Conservation (phyloP, 768 basidiomycete species). For the Trametes cingulata region DNA sequence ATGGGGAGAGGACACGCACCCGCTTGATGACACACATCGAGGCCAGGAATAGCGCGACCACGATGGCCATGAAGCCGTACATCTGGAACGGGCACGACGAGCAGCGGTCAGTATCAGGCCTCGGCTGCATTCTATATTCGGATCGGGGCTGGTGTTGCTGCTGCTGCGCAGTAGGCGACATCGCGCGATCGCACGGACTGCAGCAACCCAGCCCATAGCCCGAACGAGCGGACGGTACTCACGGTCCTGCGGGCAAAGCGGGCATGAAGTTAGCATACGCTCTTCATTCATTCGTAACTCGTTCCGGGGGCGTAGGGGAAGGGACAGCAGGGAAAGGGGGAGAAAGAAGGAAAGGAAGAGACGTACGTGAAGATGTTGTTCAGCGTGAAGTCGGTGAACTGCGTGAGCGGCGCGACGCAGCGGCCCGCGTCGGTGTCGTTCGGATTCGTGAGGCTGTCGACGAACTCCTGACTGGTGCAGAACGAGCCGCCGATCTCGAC, state of each 20-base stretch:
- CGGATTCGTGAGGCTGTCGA: conserved; percentile 39
- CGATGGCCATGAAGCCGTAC: conserved; percentile 84
- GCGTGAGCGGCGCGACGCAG: conserved; percentile 73
- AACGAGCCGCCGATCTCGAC: conserved; percentile 55
- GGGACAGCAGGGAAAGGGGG: too few relatives aligned
- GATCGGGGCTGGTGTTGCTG: not conserved
- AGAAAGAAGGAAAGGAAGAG: too few relatives aligned
- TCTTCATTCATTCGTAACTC: too few relatives aligned
- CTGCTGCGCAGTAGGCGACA: not conserved
- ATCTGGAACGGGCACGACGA: conserved; percentile 38
- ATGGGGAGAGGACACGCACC: conserved; percentile 43
- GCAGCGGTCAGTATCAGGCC: conserved; percentile 12
- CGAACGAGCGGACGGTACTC: conserved; percentile 2
- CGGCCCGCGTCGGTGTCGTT: conserved; percentile 44
- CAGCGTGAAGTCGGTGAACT: conserved; percentile 68
- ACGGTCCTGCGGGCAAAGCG: conserved; percentile 11
- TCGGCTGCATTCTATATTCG: not conserved
- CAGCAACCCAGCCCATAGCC: too few relatives aligned
- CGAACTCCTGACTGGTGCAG: conserved; percentile 47
- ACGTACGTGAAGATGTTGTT: conserved; percentile 85
- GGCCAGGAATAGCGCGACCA: conserved; percentile 73
- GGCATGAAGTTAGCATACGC: not conserved
- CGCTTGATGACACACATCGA: conserved; percentile 88
- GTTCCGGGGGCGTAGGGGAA: too few relatives aligned
- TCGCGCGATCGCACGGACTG: not conserved